A percentile compares a stretch with the other conserved stretches of the same genome.
These are phyloP conservation scores for Aspergillus thermomutatus DNA, from an alignment of 2,329 filamentous ascomycete species.

Conservation along the genomic window DNA sequence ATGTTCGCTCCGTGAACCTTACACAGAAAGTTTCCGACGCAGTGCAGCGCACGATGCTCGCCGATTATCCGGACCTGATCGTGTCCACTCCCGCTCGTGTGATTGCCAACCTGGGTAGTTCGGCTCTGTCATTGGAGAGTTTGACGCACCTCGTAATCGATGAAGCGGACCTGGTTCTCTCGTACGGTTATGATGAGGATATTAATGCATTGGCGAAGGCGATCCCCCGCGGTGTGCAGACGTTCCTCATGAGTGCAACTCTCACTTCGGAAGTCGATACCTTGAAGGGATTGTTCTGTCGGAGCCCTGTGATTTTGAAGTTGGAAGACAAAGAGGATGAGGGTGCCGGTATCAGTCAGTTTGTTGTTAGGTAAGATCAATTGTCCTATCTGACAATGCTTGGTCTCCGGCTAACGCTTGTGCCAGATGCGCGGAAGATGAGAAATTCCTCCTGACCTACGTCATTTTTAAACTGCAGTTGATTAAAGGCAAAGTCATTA, in stretches of 20 bases:
- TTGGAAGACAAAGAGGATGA: slow-evolving; percentile 79
- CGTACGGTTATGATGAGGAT: slow-evolving; percentile 91
- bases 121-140: slow-evolving; percentile 65
- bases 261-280: slow-evolving; percentile 83
- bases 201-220: slow-evolving; percentile 73
- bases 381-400: slow-evolving; percentile 1
- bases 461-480: slow-evolving; percentile 94
- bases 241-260: slow-evolving; percentile 90
- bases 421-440: slow-evolving; percentile 79
- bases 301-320: slow-evolving; percentile 73
- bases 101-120: slow-evolving; percentile 70
- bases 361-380: slow-evolving; percentile 67
- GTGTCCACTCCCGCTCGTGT: slow-evolving; percentile 87
- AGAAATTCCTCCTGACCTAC: slow-evolving; percentile 90
- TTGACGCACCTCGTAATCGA: slow-evolving; percentile 82
- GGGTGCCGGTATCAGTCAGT: slow-evolving; percentile 76
- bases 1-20: slow-evolving; percentile 77
- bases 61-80: slow-evolving; percentile 82
- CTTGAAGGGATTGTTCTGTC: slow-evolving; percentile 80
- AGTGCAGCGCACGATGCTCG: slow-evolving; percentile 81
- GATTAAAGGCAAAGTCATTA: slow-evolving; percentile 86
- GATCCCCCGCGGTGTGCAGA: slow-evolving; percentile 82
- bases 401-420: slow-evolving; percentile 14
- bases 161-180: slow-evolving; percentile 89
- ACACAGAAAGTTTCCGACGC: slow-evolving; percentile 86